Evolutionary conservation across 2,329 filamentous ascomycete species (phyloP), one percentile per base, ranked within the genome.

Genomic region (Pseudovirgaria hyperparasitica): DNA sequence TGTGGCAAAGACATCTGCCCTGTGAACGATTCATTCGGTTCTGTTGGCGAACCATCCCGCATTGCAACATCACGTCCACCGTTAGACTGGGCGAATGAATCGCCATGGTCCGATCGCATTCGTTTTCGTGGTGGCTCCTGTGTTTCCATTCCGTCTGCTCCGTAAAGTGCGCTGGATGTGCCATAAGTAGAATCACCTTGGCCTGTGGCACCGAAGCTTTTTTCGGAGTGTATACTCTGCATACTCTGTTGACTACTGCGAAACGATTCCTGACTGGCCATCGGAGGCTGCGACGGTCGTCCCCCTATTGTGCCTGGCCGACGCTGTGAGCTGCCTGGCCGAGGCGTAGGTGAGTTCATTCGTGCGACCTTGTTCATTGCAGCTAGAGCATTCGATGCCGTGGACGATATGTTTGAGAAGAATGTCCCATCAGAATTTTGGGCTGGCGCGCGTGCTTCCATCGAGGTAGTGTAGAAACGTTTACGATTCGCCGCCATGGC

Each of bases 401-500:
- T 92, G 37, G 75, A 80, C 4, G 87, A 96, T 37, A 98, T 96
- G 46, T 92, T 94, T 48, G 86, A 86, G 62, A 98, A 96, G 50
- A 94, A 94, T 2, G 90, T 94, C 11, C 85, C 86, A 24, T 80
- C 75, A 11, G 63, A 74, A 41, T 45, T 57, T 35, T 67, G 62
- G 28, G 70, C 73, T 42, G 72, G 73, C 9, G 66, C 59, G 26
- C 84, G 70, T 25, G 67, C 72, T 31, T 92, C 82, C 28, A 72
- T 63, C 23, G 67, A 71, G 25, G 72, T 67, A 39, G 79, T 92
- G 57, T 94, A 96, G 56, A 94, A 73, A 38, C 87, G 73, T 54
- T 98, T 96, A 40, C 90, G 66, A 56, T 65, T 65, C 10, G 87
- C 87, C 8, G 90, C 90, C 86, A 96, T 93, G 33, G 90, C 90